Base-by-base conservation (phyloP, 331 rosid genomes). In the Rhamnella rubrinervis region DNA sequence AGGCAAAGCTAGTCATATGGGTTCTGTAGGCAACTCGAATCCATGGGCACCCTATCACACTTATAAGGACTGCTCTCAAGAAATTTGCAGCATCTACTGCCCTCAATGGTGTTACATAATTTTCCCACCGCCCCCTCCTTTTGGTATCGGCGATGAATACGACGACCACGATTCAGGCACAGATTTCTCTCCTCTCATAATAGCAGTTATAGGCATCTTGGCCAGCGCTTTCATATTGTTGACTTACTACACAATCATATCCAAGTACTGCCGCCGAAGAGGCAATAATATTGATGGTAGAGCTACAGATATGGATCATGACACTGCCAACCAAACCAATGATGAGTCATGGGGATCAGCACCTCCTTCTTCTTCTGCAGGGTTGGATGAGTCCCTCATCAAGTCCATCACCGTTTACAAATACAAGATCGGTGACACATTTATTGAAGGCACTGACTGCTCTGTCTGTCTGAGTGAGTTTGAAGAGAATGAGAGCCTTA, bases 381-480 rank as follows among this genome's bases (percentile, higher is more conserved):
- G 97, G 1, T 28, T 92, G 28, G 92, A 87, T 8, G 92, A 87
- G 61, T 13, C 85, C 21, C 66, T 85, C 16, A 87, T 89, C 74
- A 85, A 82, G 67, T 80, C 96, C 4, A 87, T 87, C 21, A 73
- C 63, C 0, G 96, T 92, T 13, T 72, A 80, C 40, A 87, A 85
- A 78, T 92, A 85, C 71, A 66, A 41, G 53, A 89, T 57, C 26
- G 72, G 67, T 18, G 84, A 80, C 14, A 89, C 74, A 13, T 55
- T 82, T 39, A 83, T 85, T 6, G 95, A 89, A 57, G 90, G 87
- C 10, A 75, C 81, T 0, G 95, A 92, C 15, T 92, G 97, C 55
- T 80, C 95, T 0, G 97, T 92, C 20, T 92, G 97, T 55, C 55
- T 92, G 51, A 81, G 86, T 10, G 97, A 92, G 78, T 92, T 92